A percentile compares a stretch with the other conserved stretches of the same genome.
phyloP scores from a whole-genome alignment of 1,284 basidiomycete genomes.

The Ganoderma leucocontextum region DNA sequence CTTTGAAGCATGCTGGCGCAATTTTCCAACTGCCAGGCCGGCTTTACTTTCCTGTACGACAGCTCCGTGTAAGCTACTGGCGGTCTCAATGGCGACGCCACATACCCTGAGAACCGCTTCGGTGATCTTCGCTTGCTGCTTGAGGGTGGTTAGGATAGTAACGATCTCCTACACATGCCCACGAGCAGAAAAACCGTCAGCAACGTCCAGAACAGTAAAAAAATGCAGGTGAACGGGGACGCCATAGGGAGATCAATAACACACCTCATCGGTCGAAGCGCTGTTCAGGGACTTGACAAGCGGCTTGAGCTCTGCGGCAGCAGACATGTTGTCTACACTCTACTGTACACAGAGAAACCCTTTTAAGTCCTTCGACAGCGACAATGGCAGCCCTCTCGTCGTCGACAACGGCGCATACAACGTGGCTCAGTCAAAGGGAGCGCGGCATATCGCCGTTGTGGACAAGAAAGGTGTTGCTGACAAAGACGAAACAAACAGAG shows the following conservation, averaged over 20 bases:
- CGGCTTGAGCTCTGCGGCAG: slow-evolving; percentile 73
- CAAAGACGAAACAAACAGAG: slow-evolving; percentile 24
- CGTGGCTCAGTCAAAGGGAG: slow-evolving; percentile 20
- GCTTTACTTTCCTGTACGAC: slow-evolving; percentile 83
- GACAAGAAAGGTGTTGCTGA: slow-evolving; percentile 22
- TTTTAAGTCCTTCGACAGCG: slow-evolving; percentile 11
- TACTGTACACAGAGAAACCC: slow-evolving; percentile 18
- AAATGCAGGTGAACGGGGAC: slow-evolving; percentile 49
- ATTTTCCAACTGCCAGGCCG: slow-evolving; percentile 92
- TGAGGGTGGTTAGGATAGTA: slow-evolving; percentile 75
- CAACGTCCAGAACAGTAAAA: slow-evolving; percentile 42
- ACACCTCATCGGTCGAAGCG: slow-evolving; percentile 67
- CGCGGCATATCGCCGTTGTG: slow-evolving; percentile 5
- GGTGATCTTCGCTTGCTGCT: slow-evolving; percentile 82
- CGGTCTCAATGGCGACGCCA: slow-evolving; percentile 1
- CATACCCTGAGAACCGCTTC: slow-evolving; percentile 87
- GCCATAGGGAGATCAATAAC: slow-evolving; percentile 47
- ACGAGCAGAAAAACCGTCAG: neutral
- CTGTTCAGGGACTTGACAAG: slow-evolving; percentile 81
- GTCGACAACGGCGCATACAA: slow-evolving; percentile 26
- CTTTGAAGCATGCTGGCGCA: slow-evolving; percentile 78
- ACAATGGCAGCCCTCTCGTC: slow-evolving; percentile 14
- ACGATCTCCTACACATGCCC: slow-evolving; percentile 72
- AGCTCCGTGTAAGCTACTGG: slow-evolving; percentile 4
- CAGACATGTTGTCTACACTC: slow-evolving; percentile 35